Conservation (phyloP, 139 green algal species). For the Coelastrella sp. region DNA sequence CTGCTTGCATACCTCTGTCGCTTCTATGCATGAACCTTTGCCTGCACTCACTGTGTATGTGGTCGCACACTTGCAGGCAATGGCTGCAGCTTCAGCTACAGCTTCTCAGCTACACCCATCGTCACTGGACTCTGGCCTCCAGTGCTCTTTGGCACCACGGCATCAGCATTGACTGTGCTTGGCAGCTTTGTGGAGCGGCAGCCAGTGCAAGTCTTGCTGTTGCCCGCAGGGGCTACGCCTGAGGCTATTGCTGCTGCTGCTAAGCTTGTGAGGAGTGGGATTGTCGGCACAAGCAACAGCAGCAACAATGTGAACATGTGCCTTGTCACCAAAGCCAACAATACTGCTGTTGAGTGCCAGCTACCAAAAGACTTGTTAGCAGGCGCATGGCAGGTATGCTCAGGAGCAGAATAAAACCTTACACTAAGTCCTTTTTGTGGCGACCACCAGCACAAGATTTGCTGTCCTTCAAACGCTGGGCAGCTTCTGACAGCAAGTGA, state of each 20-base stretch:
- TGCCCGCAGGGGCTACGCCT: neutral
- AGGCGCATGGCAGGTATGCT: conserved; percentile 4
- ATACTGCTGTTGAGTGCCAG: neutral
- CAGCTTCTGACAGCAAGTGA: too few species aligned
- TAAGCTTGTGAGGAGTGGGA: neutral
- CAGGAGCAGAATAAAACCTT: neutral
- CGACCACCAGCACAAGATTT: too few species aligned
- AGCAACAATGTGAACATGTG: neutral
- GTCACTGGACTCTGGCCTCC: neutral
- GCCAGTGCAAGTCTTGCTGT: conserved; percentile 1
- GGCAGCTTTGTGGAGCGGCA: neutral
- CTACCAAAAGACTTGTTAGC: neutral
- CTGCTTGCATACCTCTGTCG: neutral
- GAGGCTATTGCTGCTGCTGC: conserved; percentile 11
- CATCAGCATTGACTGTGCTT: neutral
- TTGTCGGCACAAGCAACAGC: neutral
- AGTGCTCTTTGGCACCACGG: neutral
- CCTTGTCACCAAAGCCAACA: neutral
- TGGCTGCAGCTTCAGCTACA: conserved; percentile 16
- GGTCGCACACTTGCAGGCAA: neutral
- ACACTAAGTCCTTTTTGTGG: too few species aligned
- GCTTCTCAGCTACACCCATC: neutral
- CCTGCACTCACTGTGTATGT: neutral
- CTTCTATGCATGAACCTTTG: neutral
- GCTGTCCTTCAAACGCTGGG: too few species aligned